phyloP scores from a whole-genome alignment of 1,139 yeast species.

The Debaryomyces subglobosus region DNA sequence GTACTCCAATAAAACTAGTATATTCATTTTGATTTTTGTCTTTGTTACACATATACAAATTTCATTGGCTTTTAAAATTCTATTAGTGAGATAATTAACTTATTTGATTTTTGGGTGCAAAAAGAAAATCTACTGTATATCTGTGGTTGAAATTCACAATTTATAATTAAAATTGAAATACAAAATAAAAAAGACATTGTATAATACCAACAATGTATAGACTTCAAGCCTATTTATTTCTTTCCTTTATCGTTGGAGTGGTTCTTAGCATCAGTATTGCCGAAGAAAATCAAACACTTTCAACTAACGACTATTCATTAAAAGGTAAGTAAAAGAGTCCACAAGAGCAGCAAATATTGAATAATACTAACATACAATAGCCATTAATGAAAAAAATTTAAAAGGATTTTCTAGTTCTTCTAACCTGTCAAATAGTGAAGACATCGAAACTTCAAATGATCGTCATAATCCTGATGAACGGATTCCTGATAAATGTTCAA shows the following conservation, averaged over 20 bases:
- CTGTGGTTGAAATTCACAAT: neutral
- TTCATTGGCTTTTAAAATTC: neutral
- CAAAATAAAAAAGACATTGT: neutral
- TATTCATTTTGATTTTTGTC: neutral
- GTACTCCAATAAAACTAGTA: neutral
- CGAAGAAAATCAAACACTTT: neutral
- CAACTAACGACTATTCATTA: neutral
- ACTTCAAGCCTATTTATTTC: constrained; percentile 2
- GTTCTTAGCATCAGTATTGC: neutral
- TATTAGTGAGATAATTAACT: neutral
- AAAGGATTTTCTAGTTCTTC: neutral
- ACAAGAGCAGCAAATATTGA: neutral
- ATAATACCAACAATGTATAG: neutral
- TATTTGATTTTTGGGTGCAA: constrained; percentile 2
- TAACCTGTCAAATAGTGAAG: neutral
- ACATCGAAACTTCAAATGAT: neutral
- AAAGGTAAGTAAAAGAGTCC: constrained; percentile 1
- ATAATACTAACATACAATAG: neutral
- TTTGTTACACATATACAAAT: neutral
- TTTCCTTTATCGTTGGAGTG: constrained; percentile 1
- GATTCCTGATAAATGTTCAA: constrained; percentile 21
- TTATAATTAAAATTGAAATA: neutral
- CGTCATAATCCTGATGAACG: constrained; percentile 4
- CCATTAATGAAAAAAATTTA: neutral
- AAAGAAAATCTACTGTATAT: neutral